Evolutionary conservation across 176 grass and related monocot species (phyloP).

Genomic region (Oryza coarctata): DNA sequence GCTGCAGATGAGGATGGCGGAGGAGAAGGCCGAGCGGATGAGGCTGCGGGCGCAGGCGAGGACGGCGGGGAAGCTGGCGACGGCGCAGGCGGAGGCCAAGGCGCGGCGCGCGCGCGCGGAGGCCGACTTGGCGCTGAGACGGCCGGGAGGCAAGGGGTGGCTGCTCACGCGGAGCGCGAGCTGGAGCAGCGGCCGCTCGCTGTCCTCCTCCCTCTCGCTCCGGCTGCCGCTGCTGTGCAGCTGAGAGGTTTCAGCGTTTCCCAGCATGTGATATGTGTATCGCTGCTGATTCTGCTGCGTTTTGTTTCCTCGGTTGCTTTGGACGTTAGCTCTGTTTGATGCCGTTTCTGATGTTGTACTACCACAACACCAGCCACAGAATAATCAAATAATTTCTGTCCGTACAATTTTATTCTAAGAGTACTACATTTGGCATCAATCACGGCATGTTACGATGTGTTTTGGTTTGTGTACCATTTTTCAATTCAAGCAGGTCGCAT

Average conservation of each 20-base stretch:
- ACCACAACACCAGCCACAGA: too few relatives aligned
- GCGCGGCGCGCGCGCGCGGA: slow-evolving; percentile 60
- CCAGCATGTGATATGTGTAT: too few relatives aligned
- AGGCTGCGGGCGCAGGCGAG: slow-evolving; percentile 68
- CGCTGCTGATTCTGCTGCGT: too few relatives aligned
- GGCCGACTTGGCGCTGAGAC: slow-evolving; percentile 49
- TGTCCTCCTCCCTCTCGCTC: slow-evolving; percentile 61
- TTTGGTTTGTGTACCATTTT: not conserved
- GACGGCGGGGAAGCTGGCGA: slow-evolving; percentile 59
- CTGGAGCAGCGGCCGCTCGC: slow-evolving; percentile 14
- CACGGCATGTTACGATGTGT: not conserved
- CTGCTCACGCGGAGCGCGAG: slow-evolving; percentile 45
- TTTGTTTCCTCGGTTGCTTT: too few relatives aligned
- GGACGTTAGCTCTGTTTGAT: too few relatives aligned
- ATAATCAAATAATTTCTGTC: too few relatives aligned
- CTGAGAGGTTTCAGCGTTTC: slow-evolving; percentile 15
- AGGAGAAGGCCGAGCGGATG: slow-evolving; percentile 82
- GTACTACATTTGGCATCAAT: not conserved
- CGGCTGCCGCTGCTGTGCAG: slow-evolving; percentile 73
- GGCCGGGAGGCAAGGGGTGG: slow-evolving; percentile 31
- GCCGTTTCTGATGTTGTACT: too few relatives aligned
- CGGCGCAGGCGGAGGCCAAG: slow-evolving; percentile 46
- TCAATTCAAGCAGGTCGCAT: not conserved
- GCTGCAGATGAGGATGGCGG: slow-evolving; percentile 64
- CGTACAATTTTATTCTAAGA: too few relatives aligned